A percentile compares a stretch with the other conserved stretches of the same genome.
Evolutionary conservation across 805 yeast species (phyloP).

Genomic region (Suhomyces emberorum): DNA sequence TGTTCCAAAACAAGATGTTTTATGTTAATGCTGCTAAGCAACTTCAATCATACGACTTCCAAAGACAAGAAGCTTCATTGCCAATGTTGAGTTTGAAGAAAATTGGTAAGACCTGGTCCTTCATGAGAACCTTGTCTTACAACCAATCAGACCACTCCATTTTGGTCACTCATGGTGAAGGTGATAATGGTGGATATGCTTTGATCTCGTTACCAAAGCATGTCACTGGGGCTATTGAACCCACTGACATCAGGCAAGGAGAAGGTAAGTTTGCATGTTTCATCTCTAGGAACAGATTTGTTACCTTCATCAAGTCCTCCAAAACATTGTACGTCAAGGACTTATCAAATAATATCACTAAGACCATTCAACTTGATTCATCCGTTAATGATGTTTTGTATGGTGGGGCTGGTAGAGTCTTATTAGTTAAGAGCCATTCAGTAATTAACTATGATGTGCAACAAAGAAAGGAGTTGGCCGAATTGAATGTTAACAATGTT

Average conservation of each 20-base stretch:
- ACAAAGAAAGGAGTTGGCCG: constrained; percentile 76
- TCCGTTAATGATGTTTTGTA: constrained; percentile 67
- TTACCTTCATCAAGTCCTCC: constrained; percentile 63
- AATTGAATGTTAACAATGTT: constrained; percentile 67
- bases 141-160: constrained; percentile 91
- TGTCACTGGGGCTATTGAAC: constrained; percentile 91
- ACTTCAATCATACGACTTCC: constrained; percentile 74
- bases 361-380: constrained; percentile 67
- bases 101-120: constrained; percentile 82
- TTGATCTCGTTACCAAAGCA: constrained; percentile 78
- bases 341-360: constrained; percentile 76
- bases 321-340: constrained; percentile 80
- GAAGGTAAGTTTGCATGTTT: constrained; percentile 83
- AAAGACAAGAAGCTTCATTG: constrained; percentile 58
- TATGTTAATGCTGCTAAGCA: constrained; percentile 83
- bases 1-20: constrained; percentile 68
- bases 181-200: constrained; percentile 65
- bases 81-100: constrained; percentile 83
- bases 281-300: constrained; percentile 93
- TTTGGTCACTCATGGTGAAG: constrained; percentile 75
- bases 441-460: constrained; percentile 89
- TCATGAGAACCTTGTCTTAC: constrained; percentile 79
- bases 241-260: constrained; percentile 75
- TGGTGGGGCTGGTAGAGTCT: constrained; percentile 81
- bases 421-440: constrained; percentile 66